Conservation (phyloP, 2,329 filamentous ascomycete species). For the Grosmannia clavigera region DNA sequence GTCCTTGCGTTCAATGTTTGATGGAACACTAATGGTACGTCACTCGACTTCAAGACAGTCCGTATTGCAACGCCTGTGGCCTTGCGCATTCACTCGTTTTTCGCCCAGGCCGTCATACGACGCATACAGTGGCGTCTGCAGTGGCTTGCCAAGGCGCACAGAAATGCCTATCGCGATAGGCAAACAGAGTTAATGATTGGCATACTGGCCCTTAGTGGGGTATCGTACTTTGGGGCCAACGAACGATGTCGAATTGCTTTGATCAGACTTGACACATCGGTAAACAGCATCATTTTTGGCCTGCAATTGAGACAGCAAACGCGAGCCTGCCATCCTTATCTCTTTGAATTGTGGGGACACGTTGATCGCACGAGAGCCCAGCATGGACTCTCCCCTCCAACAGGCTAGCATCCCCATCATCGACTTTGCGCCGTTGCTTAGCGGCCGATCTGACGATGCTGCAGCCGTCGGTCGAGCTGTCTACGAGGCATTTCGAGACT, state of each 20-base stretch:
- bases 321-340: no score
- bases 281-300: no score
- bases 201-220: neutral
- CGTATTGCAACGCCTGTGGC: slow-evolving; percentile 22
- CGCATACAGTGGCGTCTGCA: neutral
- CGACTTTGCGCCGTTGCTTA: slow-evolving; percentile 8
- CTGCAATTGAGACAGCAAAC: no score
- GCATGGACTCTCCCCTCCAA: neutral
- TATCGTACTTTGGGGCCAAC: neutral
- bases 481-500: slow-evolving; percentile 18
- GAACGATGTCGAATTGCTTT: no score
- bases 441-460: slow-evolving; percentile 1
- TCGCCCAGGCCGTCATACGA: slow-evolving; percentile 21
- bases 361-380: neutral
- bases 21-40: slow-evolving; percentile 13
- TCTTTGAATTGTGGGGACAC: no score
- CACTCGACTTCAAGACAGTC: no score
- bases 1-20: neutral
- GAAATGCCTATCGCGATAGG: neutral
- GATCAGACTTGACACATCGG: no score
- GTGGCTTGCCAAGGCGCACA: neutral
- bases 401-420: slow-evolving; percentile 8
- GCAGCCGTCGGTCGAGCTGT: slow-evolving; percentile 6
- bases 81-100: slow-evolving; percentile 27
- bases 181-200: neutral